Percentiles rank a stretch among this genome's conserved stretches.
Evolutionary conservation across 2,329 filamentous ascomycete genomes (phyloP).

Genomic region (Cordyceps fumosorosea): DNA sequence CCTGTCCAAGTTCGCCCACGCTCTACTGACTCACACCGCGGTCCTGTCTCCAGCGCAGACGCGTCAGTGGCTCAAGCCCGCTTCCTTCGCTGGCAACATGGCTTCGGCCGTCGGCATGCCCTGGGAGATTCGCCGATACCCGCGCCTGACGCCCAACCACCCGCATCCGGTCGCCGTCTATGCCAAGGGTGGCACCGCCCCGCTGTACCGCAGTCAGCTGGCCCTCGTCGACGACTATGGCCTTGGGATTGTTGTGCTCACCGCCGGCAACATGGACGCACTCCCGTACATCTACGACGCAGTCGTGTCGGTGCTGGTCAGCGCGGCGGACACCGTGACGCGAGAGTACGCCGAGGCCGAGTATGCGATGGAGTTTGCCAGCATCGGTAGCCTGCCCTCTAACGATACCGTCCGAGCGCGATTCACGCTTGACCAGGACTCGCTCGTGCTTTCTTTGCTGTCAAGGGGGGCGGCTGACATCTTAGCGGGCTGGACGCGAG

Average conservation of each 20-base stretch:
- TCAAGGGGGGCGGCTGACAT: constrained; percentile 20
- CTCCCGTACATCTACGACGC: constrained; percentile 23
- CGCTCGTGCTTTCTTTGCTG: constrained; percentile 20
- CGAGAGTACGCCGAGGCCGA: constrained; percentile 20
- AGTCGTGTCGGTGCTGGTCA: constrained; percentile 22
- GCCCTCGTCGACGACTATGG: constrained; percentile 30
- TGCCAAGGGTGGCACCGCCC: constrained; percentile 29
- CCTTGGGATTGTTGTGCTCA: neutral
- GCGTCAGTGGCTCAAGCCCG: constrained; percentile 30
- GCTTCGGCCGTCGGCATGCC: constrained; percentile 29
- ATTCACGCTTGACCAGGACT: constrained; percentile 21
- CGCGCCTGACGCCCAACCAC: constrained; percentile 21
- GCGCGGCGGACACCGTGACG: constrained; percentile 22
- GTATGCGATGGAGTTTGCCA: constrained; percentile 17
- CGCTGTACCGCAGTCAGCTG: constrained; percentile 29
- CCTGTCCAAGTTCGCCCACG: constrained; percentile 23
- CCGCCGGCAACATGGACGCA: constrained; percentile 18
- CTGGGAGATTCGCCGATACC: constrained; percentile 30
- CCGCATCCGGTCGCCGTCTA: constrained; percentile 27
- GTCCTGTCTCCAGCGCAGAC: constrained; percentile 20
- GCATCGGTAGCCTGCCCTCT: neutral
- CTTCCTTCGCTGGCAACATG: constrained; percentile 23
- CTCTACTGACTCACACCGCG: constrained; percentile 22
- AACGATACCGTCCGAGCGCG: constrained; percentile 14
- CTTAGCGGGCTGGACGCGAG: constrained; percentile 14